A percentile compares a stretch with the other conserved stretches of the same genome.
Evolutionary conservation across 2,329 filamentous ascomycete species (phyloP).

Genomic region (Ascochyta fabae): DNA sequence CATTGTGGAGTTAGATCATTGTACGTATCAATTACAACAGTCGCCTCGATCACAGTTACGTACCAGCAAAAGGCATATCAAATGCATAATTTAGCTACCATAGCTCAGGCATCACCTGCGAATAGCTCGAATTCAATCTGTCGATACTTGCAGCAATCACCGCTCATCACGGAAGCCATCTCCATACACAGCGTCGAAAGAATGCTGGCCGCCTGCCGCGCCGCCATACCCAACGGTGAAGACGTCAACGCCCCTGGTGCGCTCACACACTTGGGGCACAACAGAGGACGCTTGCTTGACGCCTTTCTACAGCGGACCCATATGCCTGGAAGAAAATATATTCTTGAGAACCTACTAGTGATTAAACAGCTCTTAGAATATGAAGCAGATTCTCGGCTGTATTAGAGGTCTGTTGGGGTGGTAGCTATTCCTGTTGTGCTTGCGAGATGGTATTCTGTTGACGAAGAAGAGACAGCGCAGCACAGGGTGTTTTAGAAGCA

Average conservation of each 20-base stretch:
- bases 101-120: background rate
- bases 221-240: slow-evolving; percentile 13
- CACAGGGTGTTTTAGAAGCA: slow-evolving; percentile 11
- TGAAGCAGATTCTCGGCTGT: slow-evolving; percentile 76
- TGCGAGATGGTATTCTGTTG: slow-evolving; percentile 9
- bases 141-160: slow-evolving; percentile 6
- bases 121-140: background rate
- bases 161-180: slow-evolving; percentile 12
- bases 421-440: slow-evolving; percentile 1
- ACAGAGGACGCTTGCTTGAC: slow-evolving; percentile 18
- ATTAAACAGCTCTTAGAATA: slow-evolving; percentile 87
- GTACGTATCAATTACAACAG: too few relatives aligned
- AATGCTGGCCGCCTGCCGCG: slow-evolving; percentile 14
- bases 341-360: slow-evolving; percentile 52
- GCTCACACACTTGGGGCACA: slow-evolving; percentile 5
- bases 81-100: background rate
- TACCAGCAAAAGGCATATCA: background rate
- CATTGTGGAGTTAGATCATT: too few relatives aligned
- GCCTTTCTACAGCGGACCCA: slow-evolving; percentile 11
- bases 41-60: background rate
- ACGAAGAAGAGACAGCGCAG: slow-evolving; percentile 9
- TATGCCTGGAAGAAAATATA: slow-evolving; percentile 9
- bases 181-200: slow-evolving; percentile 5
- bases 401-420: background rate
- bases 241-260: slow-evolving; percentile 16